Percentiles rank a stretch among this genome's conserved stretches.
Evolutionary conservation across 306 rosid species (phyloP).

Genomic region (Acacia acuminata): DNA sequence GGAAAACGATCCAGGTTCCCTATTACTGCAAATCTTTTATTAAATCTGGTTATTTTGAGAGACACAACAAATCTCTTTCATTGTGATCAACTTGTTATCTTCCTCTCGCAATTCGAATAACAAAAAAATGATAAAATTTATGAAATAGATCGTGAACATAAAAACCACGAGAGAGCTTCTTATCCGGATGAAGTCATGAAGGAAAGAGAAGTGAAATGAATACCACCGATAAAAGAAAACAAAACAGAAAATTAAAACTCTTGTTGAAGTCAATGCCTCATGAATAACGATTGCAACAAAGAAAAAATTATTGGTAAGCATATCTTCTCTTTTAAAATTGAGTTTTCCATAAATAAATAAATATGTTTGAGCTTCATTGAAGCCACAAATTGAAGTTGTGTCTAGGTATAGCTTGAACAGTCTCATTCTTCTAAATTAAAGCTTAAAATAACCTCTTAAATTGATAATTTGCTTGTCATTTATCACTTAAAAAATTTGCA

Average conservation of each 20-base stretch:
- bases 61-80: too few species aligned
- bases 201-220: neutral
- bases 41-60: too few species aligned
- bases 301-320: neutral
- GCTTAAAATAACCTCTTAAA: neutral
- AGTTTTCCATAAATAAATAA: neutral
- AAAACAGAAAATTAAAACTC: too few species aligned
- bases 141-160: constrained; percentile 23
- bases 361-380: neutral
- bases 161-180: constrained; percentile 57
- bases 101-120: constrained; percentile 67
- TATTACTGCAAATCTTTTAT: too few species aligned
- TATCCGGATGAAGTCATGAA: constrained; percentile 61
- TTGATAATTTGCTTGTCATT: too few species aligned
- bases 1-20: too few species aligned
- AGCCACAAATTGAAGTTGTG: neutral
- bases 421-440: neutral
- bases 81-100: constrained; percentile 92
- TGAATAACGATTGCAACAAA: neutral
- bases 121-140: constrained; percentile 11
- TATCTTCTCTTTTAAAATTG: neutral
- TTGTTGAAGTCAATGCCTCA: neutral
- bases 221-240: too few species aligned
- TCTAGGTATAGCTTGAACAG: neutral
- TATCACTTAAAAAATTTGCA: too few species aligned